Conservation (phyloP, 2,329 filamentous ascomycete genomes). For the Fusarium sp. region DNA sequence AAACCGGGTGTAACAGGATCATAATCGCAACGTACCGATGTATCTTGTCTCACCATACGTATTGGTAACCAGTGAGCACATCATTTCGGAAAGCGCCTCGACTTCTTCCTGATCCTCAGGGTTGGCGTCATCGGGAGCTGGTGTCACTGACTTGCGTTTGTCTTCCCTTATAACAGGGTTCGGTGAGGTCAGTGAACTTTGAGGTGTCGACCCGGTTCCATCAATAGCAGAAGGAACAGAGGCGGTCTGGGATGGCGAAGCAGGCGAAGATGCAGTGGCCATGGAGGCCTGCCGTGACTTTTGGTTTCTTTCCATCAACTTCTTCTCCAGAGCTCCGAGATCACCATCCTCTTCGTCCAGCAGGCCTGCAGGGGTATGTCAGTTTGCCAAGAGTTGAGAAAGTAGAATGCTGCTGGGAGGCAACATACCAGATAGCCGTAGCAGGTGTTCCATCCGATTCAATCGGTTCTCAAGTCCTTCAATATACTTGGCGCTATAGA, state of each 20-base stretch:
- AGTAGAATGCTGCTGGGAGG: background rate
- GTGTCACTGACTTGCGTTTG: slow-evolving; percentile 45
- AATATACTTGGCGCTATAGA: slow-evolving; percentile 89
- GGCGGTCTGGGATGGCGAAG: slow-evolving; percentile 62
- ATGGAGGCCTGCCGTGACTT: slow-evolving; percentile 64
- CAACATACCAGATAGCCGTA: slow-evolving; percentile 79
- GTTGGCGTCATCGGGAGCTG: slow-evolving; percentile 38
- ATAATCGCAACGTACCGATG: slow-evolving; percentile 73
- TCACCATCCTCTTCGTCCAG: slow-evolving; percentile 90
- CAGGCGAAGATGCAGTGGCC: slow-evolving; percentile 60
- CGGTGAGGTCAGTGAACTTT: slow-evolving; percentile 67
- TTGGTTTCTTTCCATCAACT: slow-evolving; percentile 69
- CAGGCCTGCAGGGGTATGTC: slow-evolving; percentile 65
- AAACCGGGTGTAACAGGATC: background rate
- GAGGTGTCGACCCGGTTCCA: slow-evolving; percentile 60
- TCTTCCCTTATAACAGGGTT: slow-evolving; percentile 54
- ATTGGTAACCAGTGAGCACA: slow-evolving; percentile 98
- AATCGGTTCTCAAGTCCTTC: slow-evolving; percentile 95
- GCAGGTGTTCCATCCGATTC: slow-evolving; percentile 93
- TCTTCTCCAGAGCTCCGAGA: slow-evolving; percentile 87
- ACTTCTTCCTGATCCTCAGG: slow-evolving; percentile 70
- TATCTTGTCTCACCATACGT: slow-evolving; percentile 95
- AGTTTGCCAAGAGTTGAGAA: slow-evolving; percentile 1
- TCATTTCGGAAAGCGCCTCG: slow-evolving; percentile 94
- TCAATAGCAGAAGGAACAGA: slow-evolving; percentile 54